These are phyloP conservation scores for Phylloporus sp. DNA, from an alignment of 768 basidiomycete species.

Conservation along the genomic window DNA sequence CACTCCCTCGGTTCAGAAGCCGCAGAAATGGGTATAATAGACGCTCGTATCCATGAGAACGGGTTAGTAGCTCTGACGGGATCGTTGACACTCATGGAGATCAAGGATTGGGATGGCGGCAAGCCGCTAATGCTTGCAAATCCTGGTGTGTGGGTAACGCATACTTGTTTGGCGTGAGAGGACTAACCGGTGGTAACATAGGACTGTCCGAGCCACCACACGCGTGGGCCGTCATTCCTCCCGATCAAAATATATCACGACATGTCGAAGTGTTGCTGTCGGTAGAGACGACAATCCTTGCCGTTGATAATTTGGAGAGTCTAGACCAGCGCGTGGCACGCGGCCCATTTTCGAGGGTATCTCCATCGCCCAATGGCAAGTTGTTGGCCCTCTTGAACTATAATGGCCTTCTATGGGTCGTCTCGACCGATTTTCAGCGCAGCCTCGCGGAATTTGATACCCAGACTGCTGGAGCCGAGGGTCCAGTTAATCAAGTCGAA, in stretches of 20 bases:
- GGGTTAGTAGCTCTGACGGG: constrained; percentile 85
- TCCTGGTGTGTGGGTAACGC: constrained; percentile 50
- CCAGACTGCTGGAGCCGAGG: constrained; percentile 49
- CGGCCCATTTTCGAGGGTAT: constrained; percentile 84
- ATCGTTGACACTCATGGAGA: constrained; percentile 71
- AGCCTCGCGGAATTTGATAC: constrained; percentile 87
- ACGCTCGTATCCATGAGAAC: constrained; percentile 80
- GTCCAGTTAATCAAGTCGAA: constrained; percentile 64
- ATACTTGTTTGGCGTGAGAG: constrained; percentile 2
- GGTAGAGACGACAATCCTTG: constrained; percentile 71
- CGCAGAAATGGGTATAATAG: constrained; percentile 74
- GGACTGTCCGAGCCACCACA: constrained; percentile 74
- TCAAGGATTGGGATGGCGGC: constrained; percentile 83
- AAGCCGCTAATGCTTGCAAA: constrained; percentile 68
- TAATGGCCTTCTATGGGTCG: constrained; percentile 77
- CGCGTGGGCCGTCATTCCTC: constrained; percentile 86
- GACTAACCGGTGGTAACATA: constrained; percentile 25
- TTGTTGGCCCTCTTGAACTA: constrained; percentile 80
- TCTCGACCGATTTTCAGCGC: constrained; percentile 90
- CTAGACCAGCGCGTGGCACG: constrained; percentile 84
- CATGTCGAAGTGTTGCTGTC: constrained; percentile 89
- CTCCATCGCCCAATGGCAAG: constrained; percentile 92
- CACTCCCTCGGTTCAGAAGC: constrained; percentile 81
- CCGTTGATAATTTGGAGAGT: constrained; percentile 83
- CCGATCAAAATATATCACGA: constrained; percentile 82